Evolutionary conservation across 2,329 filamentous ascomycete genomes (phyloP).

Genomic region (Huntiella decipiens): DNA sequence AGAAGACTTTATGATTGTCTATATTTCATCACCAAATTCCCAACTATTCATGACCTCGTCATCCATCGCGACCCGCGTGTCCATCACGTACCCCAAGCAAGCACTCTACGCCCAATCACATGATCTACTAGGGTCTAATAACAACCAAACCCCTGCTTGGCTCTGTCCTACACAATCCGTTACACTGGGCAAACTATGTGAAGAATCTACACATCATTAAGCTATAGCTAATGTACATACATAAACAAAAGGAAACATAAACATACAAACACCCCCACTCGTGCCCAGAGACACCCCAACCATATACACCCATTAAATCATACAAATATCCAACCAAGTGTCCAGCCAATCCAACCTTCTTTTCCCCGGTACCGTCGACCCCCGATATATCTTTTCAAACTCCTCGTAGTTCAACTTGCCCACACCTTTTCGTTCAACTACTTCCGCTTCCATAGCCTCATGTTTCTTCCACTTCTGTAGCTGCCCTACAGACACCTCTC

Average conservation of each 20-base stretch:
- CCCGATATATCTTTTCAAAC: constrained; percentile 57
- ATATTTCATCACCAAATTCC: no score
- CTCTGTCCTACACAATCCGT: neutral
- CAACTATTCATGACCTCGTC: no score
- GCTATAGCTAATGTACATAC: neutral
- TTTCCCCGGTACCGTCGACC: constrained; percentile 34
- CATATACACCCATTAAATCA: constrained; percentile 26
- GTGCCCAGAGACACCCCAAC: no score
- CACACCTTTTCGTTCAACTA: constrained; percentile 54
- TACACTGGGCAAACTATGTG: neutral
- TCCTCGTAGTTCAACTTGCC: constrained; percentile 62
- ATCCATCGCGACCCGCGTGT: no score
- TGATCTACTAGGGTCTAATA: no score
- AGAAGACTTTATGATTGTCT: no score
- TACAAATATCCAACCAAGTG: constrained; percentile 75
- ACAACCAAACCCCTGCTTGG: no score
- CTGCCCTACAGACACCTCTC: constrained; percentile 12
- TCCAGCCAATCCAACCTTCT: constrained; percentile 57
- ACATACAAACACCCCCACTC: neutral
- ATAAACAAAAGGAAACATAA: neutral
- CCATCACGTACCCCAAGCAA: no score
- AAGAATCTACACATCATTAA: neutral
- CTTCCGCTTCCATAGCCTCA: constrained; percentile 48
- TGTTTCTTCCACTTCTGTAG: constrained; percentile 34
- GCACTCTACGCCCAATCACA: no score